Percentiles rank a stretch among this genome's conserved stretches.
Evolutionary conservation across 257 asterid species (phyloP).

Genomic region (Lavandula angustifolia): DNA sequence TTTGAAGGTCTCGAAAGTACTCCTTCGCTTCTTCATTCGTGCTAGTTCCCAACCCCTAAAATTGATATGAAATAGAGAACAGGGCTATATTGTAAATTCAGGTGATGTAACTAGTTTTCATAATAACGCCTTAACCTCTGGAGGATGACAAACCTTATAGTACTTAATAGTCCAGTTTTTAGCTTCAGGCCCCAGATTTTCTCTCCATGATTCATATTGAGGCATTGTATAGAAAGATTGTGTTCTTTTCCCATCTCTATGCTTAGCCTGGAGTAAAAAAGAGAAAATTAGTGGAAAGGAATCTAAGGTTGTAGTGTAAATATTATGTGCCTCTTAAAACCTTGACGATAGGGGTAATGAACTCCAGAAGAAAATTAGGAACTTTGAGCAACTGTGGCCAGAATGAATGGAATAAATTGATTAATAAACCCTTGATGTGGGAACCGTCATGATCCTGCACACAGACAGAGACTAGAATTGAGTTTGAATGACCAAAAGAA

Average conservation of each 20-base stretch:
- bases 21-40: conserved; percentile 88
- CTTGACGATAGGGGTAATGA: conserved; percentile 96
- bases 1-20: conserved; percentile 75
- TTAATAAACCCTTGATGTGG: conserved; percentile 90
- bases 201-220: conserved; percentile 87
- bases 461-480: conserved; percentile 14
- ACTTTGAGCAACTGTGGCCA: conserved; percentile 93
- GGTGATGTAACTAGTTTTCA: conserved; percentile 11
- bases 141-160: conserved; percentile 70
- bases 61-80: conserved; percentile 21
- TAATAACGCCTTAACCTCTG: not conserved
- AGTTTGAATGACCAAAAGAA: not conserved
- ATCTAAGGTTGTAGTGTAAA: not conserved
- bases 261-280: conserved; percentile 57
- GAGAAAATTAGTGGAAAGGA: not conserved
- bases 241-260: conserved; percentile 47
- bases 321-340: conserved; percentile 30
- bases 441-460: conserved; percentile 99
- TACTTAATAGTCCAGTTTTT: conserved; percentile 89
- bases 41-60: conserved; percentile 98
- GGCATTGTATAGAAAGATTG: conserved; percentile 87
- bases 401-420: conserved; percentile 86
- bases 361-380: conserved; percentile 84
- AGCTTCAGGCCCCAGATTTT: conserved; percentile 55
- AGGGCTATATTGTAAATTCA: not conserved